Percentiles rank a stretch among this genome's conserved stretches.
phyloP scores from a whole-genome alignment of 768 basidiomycete species.

The Termitomyces sp. region DNA sequence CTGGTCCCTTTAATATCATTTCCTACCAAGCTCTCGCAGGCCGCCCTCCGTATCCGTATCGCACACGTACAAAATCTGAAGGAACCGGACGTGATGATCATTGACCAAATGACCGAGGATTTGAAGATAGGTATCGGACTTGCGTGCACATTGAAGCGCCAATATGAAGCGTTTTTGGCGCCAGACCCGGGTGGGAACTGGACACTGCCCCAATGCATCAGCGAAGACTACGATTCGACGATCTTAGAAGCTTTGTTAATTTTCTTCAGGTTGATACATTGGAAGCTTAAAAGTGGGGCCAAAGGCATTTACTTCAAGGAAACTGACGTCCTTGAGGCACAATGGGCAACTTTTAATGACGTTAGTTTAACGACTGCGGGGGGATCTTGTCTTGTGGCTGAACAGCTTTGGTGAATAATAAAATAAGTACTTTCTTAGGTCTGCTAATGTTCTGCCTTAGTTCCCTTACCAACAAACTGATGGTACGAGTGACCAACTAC shows the following conservation, averaged over 20 bases:
- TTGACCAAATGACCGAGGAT: slow-evolving; percentile 93
- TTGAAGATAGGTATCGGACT: slow-evolving; percentile 86
- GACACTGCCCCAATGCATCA: slow-evolving; percentile 85
- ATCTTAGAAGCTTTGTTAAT: slow-evolving; percentile 81
- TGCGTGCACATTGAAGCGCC: slow-evolving; percentile 91
- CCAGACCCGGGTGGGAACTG: slow-evolving; percentile 86
- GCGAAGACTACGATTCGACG: slow-evolving; percentile 84
- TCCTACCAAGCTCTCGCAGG: slow-evolving; percentile 91
- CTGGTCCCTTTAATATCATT: slow-evolving; percentile 93
- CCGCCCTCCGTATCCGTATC: slow-evolving; percentile 82
- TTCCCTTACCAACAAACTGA: slow-evolving; percentile 86
- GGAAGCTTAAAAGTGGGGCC: slow-evolving; percentile 90
- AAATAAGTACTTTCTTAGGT: not conserved
- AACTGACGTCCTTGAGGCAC: slow-evolving; percentile 94
- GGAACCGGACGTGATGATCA: slow-evolving; percentile 84
- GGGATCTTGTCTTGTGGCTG: slow-evolving; percentile 88
- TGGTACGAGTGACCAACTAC: slow-evolving; percentile 88
- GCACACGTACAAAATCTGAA: slow-evolving; percentile 84
- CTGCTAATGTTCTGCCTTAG: slow-evolving; percentile 32
- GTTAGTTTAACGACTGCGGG: slow-evolving; percentile 84
- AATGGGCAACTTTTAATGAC: slow-evolving; percentile 93
- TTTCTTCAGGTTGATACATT: slow-evolving; percentile 92
- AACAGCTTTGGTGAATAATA: slow-evolving; percentile 81
- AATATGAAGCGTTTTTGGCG: slow-evolving; percentile 87
- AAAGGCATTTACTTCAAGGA: slow-evolving; percentile 96